Conservation (phyloP, 768 basidiomycete species). For the Kwoniella bestiolae region DNA sequence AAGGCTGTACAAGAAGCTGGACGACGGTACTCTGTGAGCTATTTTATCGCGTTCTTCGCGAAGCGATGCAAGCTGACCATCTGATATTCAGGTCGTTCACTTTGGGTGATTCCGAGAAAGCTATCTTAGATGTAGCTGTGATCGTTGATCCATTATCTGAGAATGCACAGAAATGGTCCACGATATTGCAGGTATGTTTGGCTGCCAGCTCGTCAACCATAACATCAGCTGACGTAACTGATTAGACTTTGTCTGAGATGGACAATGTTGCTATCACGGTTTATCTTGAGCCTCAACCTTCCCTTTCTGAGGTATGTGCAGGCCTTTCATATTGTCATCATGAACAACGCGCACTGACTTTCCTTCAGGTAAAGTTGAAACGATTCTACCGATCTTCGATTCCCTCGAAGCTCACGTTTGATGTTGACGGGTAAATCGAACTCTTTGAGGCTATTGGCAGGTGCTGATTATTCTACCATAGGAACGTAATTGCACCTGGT, state of each 20-base stretch:
- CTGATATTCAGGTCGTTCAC: constrained; percentile 65
- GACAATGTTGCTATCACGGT: constrained; percentile 65
- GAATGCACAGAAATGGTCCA: constrained; percentile 81
- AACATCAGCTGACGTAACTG: constrained; percentile 4
- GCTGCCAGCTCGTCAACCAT: not conserved
- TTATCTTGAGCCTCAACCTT: constrained; percentile 72
- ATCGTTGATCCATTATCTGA: constrained; percentile 86
- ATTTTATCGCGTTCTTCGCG: constrained; percentile 19
- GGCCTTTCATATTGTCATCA: no score
- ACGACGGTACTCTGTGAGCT: constrained; percentile 69
- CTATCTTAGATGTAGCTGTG: constrained; percentile 71
- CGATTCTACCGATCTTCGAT: constrained; percentile 87
- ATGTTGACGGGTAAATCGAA: constrained; percentile 69
- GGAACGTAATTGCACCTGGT: constrained; percentile 66
- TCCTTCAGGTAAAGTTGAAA: constrained; percentile 77
- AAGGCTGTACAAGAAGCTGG: constrained; percentile 66
- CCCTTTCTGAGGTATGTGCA: constrained; percentile 69
- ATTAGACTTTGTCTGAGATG: constrained; percentile 50
- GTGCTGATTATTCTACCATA: constrained; percentile 44
- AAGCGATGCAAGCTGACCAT: constrained; percentile 16
- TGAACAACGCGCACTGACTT: no score
- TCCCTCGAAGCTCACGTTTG: constrained; percentile 65
- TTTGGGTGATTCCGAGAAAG: constrained; percentile 69
- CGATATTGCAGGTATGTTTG: constrained; percentile 69
- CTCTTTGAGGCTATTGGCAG: not conserved